Base-by-base conservation (phyloP, 2,329 filamentous ascomycete genomes). In the Cucurbitaria berberidis region DNA sequence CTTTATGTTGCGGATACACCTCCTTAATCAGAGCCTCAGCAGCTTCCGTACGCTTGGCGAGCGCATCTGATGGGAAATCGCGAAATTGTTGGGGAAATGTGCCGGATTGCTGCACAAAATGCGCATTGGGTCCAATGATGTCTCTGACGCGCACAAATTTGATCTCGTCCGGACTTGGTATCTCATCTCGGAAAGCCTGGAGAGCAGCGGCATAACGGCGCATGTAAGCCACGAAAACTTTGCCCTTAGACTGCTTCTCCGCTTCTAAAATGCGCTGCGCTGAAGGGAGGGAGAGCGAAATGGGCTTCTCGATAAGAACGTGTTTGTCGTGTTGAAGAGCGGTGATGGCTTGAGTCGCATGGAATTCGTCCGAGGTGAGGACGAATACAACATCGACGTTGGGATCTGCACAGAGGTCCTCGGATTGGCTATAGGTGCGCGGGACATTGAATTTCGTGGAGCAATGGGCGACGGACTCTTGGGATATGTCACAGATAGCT, bases 191-290 rank as follows among this genome's bases (percentile, higher is more conserved):
- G 0, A 82, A 79, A 21, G 82, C 76, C 0, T 77, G 69, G 57
- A 86, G 86, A 0, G 79, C 77, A 0, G 81, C 72, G 0, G 86
- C 84, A 61, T 86, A 86, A n/a, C 85, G 78, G 18, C 86, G 76
- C 77, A 85, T 86, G 49, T 83, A 85, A 1, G 84, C 84, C 0
- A 88, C 82, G 62, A 88, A 84, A 1, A 86, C 77, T 26, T 4
- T 72, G 74, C 77, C 77, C 10, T 67, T 61, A 2, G 72, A 67
- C 0, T 78, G 60, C 16, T 70, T 67, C 63, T 86, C 81, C 0
- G 84, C 84, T 0, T 74, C 78, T 26, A 81, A 70, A 19, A 88
- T 80, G 0, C 72, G 65, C 22, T 80, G 69, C 0, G 80, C 72
- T 41, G 80, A 79, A 2, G 73, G 75, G 18, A 81, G 68, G 21